phyloP scores from a whole-genome alignment of 169 alveolate genomes.

The Plasmodium knowlesi region DNA sequence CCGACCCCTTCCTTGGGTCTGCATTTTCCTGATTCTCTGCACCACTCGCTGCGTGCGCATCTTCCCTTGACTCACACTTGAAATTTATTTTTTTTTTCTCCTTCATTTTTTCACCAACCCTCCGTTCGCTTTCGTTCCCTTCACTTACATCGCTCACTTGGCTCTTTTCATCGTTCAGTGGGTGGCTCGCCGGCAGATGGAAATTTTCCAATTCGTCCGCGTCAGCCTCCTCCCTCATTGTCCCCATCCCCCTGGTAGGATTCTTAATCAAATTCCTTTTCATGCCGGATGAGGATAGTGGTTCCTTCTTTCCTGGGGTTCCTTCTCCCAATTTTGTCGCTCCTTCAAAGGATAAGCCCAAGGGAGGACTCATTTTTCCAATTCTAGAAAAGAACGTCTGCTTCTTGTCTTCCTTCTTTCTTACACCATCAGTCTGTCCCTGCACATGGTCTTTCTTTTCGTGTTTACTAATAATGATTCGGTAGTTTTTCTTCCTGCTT shows the following conservation, averaged over 20 bases:
- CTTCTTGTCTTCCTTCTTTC: neutral
- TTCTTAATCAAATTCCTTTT: too few species aligned
- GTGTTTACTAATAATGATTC: constrained; percentile 5
- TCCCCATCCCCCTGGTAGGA: neutral
- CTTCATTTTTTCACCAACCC: neutral
- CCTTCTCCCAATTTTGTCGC: neutral
- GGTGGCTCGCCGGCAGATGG: constrained; percentile 34
- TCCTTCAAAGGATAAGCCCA: neutral
- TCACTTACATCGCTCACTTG: neutral
- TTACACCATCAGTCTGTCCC: neutral
- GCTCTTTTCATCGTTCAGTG: constrained; percentile 8
- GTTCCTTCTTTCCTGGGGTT: neutral
- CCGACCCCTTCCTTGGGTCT: neutral
- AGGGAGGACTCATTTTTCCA: neutral
- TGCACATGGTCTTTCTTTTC: neutral
- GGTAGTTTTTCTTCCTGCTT: neutral
- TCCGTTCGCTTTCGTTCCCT: neutral
- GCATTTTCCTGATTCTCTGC: neutral
- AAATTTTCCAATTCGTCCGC: constrained; percentile 40
- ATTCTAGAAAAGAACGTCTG: neutral
- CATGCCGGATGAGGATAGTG: neutral
- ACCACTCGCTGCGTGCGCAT: neutral
- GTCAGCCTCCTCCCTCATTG: neutral
- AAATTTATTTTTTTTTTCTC: constrained; percentile 32
- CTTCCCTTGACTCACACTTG: neutral